These are phyloP conservation scores for Trametes coccinea DNA, from an alignment of 768 basidiomycete species.

Conservation along the genomic window DNA sequence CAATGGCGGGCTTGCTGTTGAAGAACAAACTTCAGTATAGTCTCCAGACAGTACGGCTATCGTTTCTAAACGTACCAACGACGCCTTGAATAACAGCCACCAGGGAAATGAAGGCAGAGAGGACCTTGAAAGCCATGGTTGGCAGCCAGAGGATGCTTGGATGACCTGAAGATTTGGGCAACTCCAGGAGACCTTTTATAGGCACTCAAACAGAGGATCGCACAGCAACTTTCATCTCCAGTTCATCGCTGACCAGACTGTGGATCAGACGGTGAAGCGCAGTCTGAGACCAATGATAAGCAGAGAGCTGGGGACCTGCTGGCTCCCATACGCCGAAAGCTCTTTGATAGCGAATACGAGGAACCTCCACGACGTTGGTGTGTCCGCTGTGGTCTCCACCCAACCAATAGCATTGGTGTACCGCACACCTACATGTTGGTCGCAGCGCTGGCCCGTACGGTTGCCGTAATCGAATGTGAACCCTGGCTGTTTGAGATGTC, in stretches of 20 bases:
- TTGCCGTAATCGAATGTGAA: conserved; percentile 14
- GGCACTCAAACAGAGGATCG: no score
- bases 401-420: not conserved
- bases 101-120: conserved; percentile 22
- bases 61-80: conserved; percentile 21
- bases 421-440: not conserved
- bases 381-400: not conserved
- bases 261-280: no score
- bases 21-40: not conserved
- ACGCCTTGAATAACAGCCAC: conserved; percentile 21
- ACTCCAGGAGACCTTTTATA: not conserved
- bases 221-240: no score
- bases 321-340: no score
- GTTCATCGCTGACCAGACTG: no score
- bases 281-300: no score
- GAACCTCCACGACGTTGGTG: conserved; percentile 2
- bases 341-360: not conserved
- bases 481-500: not conserved
- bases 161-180: not conserved
- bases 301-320: no score
- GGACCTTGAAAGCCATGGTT: conserved; percentile 27
- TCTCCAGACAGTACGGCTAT: no score
- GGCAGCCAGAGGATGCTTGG: not conserved
- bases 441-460: not conserved
- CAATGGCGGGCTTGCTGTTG: not conserved